Percentiles rank a stretch among this genome's conserved stretches.
phyloP scores from a whole-genome alignment of 139 green algal genomes.

The Coelastrella sp. region DNA sequence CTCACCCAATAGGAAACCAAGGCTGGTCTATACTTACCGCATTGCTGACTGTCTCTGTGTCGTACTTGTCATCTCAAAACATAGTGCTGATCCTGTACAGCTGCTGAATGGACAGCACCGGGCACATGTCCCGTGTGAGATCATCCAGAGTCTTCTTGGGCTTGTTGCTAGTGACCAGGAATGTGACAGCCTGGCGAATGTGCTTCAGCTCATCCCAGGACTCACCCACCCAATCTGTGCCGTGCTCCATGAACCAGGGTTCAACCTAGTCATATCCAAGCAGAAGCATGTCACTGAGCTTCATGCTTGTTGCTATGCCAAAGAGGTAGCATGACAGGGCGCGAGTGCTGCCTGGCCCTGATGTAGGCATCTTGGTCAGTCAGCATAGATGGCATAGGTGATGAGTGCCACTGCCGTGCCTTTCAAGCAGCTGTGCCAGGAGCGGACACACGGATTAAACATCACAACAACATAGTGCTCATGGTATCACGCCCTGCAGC shows the following conservation, averaged over 20 bases:
- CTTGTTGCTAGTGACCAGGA: slow-evolving; percentile 69
- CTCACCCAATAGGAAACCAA: too few species aligned
- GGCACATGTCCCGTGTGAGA: too few species aligned
- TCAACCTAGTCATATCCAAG: slow-evolving; percentile 75
- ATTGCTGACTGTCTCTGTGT: slow-evolving; percentile 93
- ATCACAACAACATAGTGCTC: too few species aligned
- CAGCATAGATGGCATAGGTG: too few species aligned
- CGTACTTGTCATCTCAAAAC: slow-evolving; percentile 98
- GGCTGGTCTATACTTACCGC: background rate
- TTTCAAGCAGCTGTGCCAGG: too few species aligned
- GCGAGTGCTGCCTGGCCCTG: too few species aligned
- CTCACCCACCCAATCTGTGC: slow-evolving; percentile 84
- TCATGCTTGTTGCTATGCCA: background rate
- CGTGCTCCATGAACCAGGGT: slow-evolving; percentile 90
- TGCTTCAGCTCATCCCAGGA: slow-evolving; percentile 96
- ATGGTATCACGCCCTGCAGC: too few species aligned
- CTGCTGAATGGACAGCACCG: slow-evolving; percentile 67
- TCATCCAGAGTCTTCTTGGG: too few species aligned
- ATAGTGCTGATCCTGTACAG: slow-evolving; percentile 99
- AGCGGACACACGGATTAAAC: too few species aligned
- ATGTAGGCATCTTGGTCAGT: too few species aligned
- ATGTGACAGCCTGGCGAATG: slow-evolving; percentile 97
- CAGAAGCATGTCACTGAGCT: background rate
- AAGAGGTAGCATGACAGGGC: too few species aligned
- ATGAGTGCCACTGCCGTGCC: too few species aligned